phyloP scores from a whole-genome alignment of 805 yeast genomes.

The Sugiyamaella chiloensis region DNA sequence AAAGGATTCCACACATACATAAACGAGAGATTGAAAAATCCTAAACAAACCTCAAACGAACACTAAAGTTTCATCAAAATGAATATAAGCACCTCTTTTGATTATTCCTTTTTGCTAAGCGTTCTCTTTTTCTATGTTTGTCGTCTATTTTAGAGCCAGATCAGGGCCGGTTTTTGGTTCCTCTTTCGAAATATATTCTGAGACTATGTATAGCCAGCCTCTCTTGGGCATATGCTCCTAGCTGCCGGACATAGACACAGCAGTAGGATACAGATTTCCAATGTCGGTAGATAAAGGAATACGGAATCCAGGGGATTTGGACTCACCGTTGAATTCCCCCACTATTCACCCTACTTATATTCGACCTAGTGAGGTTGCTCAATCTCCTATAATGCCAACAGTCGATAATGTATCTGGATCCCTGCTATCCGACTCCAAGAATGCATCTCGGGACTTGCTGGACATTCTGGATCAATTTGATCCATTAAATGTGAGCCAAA shows the following conservation, averaged over 20 bases:
- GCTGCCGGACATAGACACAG: background rate
- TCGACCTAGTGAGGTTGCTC: slow-evolving; percentile 11
- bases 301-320: too few relatives aligned
- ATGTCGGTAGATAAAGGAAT: slow-evolving; percentile 1
- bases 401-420: slow-evolving; percentile 16
- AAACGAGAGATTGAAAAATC: too few relatives aligned
- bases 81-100: too few relatives aligned
- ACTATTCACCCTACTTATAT: slow-evolving; percentile 16
- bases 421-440: slow-evolving; percentile 7
- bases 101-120: too few relatives aligned
- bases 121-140: too few relatives aligned
- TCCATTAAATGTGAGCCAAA: slow-evolving; percentile 19
- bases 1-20: slow-evolving; percentile 24
- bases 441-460: slow-evolving; percentile 19
- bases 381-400: slow-evolving; percentile 12
- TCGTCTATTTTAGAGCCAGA: too few relatives aligned
- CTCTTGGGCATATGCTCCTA: too few relatives aligned
- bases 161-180: too few relatives aligned
- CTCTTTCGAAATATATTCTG: too few relatives aligned
- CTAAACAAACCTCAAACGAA: too few relatives aligned
- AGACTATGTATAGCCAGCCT: too few relatives aligned
- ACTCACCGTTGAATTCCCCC: slow-evolving; percentile 14
- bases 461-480: slow-evolving; percentile 27
- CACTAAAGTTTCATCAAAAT: too few relatives aligned
- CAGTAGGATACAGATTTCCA: background rate